Evolutionary conservation across 164 flowering plant genomes (phyloP), one percentile per base, ranked within the genome.

Genomic region (Aristolochia fimbriata): DNA sequence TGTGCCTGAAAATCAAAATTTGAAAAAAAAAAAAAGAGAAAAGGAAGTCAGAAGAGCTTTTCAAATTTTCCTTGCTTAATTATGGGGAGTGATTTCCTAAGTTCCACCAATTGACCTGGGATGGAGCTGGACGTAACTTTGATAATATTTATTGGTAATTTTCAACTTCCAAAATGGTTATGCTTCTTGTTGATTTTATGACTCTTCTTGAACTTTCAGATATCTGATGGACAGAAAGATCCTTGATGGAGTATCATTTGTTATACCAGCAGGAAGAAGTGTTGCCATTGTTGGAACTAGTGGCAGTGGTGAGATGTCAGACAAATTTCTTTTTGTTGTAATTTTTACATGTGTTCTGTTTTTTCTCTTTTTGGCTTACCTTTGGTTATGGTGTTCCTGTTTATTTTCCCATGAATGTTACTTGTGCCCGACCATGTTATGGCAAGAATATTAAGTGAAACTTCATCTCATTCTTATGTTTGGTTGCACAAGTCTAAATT

Each of bases 271-370:
- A 64, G 97, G 96, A 61, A 82, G 81, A 68, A 93, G 96, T 78
- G 95, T 93, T 51, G 99, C 99, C 61, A 85, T 93, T 77, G 99
- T 93, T 77, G 99, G 99, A 67, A 93, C 99, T 19, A 93, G 99
- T 74, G 99, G 99, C 57, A 93, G 99, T 73, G 97, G 99, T 93
- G 86, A 78, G 78, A 47, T 15, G 25, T 30, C 25, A 43, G 15
- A 43, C 15, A 45, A 59, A 43, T 12, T 21, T 59, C 10, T 41
- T 12, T 15, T 59, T 15, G 43, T 59, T n/a, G 14, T 55, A 22
- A 20, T 24, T 12, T 24, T 22, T 30, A 20, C 27, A 16, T 12
- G 2, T 55, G 22, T 55, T n/a, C 22, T 58, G 47, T 58, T 16
- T 14, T 8, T n/a, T 58, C 20, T 55, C 31, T 27, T 27, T 24